Conservation (phyloP, 1,284 basidiomycete species). For the Apiotrichum sp. region DNA sequence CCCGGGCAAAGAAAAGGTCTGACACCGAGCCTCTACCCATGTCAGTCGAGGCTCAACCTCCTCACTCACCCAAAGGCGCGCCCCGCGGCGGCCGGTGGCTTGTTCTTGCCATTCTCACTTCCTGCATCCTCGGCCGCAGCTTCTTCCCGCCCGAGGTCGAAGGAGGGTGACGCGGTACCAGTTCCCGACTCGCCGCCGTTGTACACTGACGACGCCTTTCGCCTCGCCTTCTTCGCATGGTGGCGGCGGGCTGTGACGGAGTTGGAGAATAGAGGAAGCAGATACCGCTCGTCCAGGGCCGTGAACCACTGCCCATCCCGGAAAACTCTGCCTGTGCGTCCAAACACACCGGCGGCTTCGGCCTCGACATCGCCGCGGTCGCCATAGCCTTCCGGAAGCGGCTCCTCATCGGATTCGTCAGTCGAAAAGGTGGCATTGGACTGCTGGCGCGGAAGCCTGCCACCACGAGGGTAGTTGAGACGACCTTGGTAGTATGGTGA, state of each 20-base stretch:
- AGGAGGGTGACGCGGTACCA: conserved; percentile 25
- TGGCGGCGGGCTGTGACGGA: conserved; percentile 82
- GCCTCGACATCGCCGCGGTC: conserved; percentile 53
- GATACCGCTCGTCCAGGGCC: conserved; percentile 85
- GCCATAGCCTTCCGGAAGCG: conserved; percentile 53
- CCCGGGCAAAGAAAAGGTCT: conserved; percentile 38
- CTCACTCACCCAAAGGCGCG: neutral
- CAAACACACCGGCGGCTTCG: conserved; percentile 6
- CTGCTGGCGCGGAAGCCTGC: conserved; percentile 3
- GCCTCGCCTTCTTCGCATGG: conserved; percentile 65
- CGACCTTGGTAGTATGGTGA: conserved; percentile 25
- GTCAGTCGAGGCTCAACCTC: neutral
- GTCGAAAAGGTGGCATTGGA: conserved; percentile 33
- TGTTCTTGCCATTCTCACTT: conserved; percentile 46
- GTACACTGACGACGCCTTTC: conserved; percentile 22
- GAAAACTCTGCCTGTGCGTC: conserved; percentile 44
- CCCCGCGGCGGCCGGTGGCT: conserved; percentile 7
- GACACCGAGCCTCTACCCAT: conserved; percentile 29
- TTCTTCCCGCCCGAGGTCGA: conserved; percentile 28
- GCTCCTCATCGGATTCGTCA: conserved; percentile 66
- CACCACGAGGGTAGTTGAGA: neutral
- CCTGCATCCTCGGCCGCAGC: conserved; percentile 32
- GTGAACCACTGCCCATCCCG: conserved; percentile 86
- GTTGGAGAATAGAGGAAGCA: conserved; percentile 91
- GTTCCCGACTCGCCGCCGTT: conserved; percentile 26